Base-by-base conservation (phyloP, 129 eudicot genomes). In the Heracleum sosnowskyi region DNA sequence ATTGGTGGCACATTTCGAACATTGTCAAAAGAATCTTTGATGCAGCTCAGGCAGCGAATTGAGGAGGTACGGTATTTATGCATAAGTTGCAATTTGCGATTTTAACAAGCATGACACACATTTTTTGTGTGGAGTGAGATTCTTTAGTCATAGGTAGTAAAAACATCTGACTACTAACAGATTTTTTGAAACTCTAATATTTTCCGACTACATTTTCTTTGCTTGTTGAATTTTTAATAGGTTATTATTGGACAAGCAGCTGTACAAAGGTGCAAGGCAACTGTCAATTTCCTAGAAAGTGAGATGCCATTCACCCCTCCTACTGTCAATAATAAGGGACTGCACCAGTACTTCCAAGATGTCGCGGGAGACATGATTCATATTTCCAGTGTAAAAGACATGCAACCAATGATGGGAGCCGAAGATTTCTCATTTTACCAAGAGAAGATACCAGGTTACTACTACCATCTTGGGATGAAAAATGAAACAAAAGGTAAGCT, bases 1-100 rank as follows among this genome's bases (percentile, higher is more conserved):
- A 85, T 92, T 72, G 97, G 93, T 81, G 96, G 97, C 70, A 92
- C 97, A 8, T 90, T 92, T 76, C 83, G 96, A 33, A 91, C 96
- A 20, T 82, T 86, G 76, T 80, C 93, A 40, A 87, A 81, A 77
- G 85, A 81, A 11, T 81, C 80, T 78, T 88, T 88, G 45, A 26
- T 73, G 82, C 88, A 83, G 70, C 89, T 92, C 39, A 87, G 36
- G 63, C 86, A 84, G 36, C 81, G 97, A 69, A 87, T 92, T 49
- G 87, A 84, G 60, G 96, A 92, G 96, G 96, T 92, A 84, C 24
- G 31, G 22, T 64, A 18, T 16, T 20, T 53, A 5, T 18, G 18
- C 15, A 4, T n/a, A n/a, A 64, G 71, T 64, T 64, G 71, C 71
- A n/a, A n/a, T n/a, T n/a, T n/a, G n/a, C n/a, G n/a, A n/a, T n/a